phyloP scores from a whole-genome alignment of 257 asterid species.

The Coffea eugenioides region DNA sequence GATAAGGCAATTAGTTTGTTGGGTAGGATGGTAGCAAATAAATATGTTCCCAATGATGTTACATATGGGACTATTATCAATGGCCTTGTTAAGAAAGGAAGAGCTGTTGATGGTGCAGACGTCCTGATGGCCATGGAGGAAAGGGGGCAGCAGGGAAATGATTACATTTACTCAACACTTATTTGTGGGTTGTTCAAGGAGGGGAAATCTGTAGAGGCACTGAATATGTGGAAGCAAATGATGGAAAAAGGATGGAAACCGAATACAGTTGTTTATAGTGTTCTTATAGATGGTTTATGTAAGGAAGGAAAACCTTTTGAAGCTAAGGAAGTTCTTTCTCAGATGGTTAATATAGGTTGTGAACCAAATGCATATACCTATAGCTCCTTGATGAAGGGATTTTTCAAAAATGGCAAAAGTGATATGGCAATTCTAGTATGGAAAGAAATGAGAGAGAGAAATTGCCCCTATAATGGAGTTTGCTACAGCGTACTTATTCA shows the following conservation, averaged over 20 bases:
- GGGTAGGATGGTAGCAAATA: slow-evolving; percentile 65
- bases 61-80: slow-evolving; percentile 82
- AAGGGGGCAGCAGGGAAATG: slow-evolving; percentile 58
- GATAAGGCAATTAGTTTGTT: slow-evolving; percentile 74
- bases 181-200: slow-evolving; percentile 82
- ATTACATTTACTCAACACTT: slow-evolving; percentile 71
- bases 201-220: slow-evolving; percentile 62
- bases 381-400: slow-evolving; percentile 83
- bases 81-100: slow-evolving; percentile 74
- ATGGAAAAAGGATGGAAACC: slow-evolving; percentile 62
- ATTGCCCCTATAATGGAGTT: slow-evolving; percentile 46
- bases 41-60: slow-evolving; percentile 59
- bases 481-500: slow-evolving; percentile 77
- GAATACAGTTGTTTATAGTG: slow-evolving; percentile 71
- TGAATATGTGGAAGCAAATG: slow-evolving; percentile 61
- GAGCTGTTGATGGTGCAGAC: slow-evolving; percentile 59
- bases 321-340: slow-evolving; percentile 54
- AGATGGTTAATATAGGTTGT: slow-evolving; percentile 59
- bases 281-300: slow-evolving; percentile 85
- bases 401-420: slow-evolving; percentile 61
- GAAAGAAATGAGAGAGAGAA: slow-evolving; percentile 63
- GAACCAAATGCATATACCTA: slow-evolving; percentile 69
- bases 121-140: slow-evolving; percentile 66
- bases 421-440: slow-evolving; percentile 66
- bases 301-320: slow-evolving; percentile 56